A percentile compares a stretch with the other conserved stretches of the same genome.
Evolutionary conservation across 2,329 filamentous ascomycete species (phyloP).

Genomic region (Diplodia mutila): DNA sequence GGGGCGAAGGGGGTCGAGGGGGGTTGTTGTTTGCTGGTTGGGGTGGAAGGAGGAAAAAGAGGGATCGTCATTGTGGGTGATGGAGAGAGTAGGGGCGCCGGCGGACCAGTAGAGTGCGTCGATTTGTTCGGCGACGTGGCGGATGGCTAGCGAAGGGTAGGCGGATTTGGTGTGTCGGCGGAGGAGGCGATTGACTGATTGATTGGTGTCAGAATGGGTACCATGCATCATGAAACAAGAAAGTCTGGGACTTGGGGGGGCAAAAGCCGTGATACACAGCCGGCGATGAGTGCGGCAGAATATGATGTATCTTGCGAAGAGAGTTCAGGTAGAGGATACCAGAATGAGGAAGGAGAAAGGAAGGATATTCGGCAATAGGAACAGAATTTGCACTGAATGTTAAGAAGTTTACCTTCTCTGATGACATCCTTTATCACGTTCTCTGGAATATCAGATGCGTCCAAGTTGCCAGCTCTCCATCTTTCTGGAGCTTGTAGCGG

Average conservation of each 20-base stretch:
- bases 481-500: constrained; percentile 59
- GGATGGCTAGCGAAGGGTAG: constrained; percentile 69
- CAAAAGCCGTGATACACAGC: background rate
- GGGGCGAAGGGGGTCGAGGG: background rate
- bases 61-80: background rate
- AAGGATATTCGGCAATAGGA: background rate
- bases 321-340: background rate
- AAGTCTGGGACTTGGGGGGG: background rate
- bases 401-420: constrained; percentile 49
- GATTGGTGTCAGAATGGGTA: background rate
- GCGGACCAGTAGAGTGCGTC: constrained; percentile 63
- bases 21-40: background rate
- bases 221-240: background rate
- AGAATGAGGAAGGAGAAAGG: background rate
- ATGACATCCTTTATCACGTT: constrained; percentile 56
- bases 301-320: background rate
- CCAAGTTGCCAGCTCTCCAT: constrained; percentile 56
- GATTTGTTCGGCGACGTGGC: constrained; percentile 74
- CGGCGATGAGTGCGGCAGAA: background rate
- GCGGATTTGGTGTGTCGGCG: constrained; percentile 68
- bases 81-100: constrained; percentile 25
- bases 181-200: constrained; percentile 64
- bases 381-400: background rate
- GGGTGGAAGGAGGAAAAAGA: background rate
- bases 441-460: constrained; percentile 49